Conservation (phyloP, 2,329 filamentous ascomycete species). For the Cladosporium austrohemisphaericum region DNA sequence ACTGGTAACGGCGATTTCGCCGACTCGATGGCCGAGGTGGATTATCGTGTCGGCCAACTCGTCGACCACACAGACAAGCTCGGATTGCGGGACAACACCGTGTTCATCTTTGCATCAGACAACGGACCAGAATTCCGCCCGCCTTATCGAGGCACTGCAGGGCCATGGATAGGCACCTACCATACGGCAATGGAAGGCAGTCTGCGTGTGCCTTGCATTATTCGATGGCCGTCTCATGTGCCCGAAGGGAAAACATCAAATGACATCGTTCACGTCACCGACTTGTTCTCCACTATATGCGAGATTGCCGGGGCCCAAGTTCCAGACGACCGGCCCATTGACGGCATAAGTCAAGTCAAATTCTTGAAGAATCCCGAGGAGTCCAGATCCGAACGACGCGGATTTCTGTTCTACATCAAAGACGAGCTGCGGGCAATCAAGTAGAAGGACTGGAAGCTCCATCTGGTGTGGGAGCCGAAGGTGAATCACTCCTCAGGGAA, state of each 20-base stretch:
- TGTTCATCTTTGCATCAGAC: neutral
- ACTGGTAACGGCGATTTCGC: neutral
- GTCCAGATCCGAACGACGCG: conserved; percentile 5
- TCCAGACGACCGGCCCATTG: conserved; percentile 9
- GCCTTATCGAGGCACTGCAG: neutral
- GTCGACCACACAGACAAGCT: neutral
- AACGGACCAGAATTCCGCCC: neutral
- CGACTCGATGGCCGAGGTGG: neutral
- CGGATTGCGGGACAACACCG: neutral
- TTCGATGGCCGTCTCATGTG: neutral
- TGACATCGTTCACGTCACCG: neutral
- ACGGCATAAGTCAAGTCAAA: conserved; percentile 7
- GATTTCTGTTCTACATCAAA: conserved; percentile 17
- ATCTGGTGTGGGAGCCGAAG: conserved; percentile 16
- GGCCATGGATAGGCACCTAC: neutral
- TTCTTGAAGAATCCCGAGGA: conserved; percentile 1
- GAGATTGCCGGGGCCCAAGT: conserved; percentile 1
- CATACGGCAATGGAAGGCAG: neutral
- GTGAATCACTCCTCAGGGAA: conserved; percentile 14
- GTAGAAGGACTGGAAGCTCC: conserved; percentile 17
- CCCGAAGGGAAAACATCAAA: neutral
- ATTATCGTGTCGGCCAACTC: neutral
- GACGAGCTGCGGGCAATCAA: conserved; percentile 15
- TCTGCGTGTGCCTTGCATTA: neutral
- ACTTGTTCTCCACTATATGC: conserved; percentile 6